Evolutionary conservation across 73 alveolate genomes (phyloP).

Genomic region (Uronychia setigera): DNA sequence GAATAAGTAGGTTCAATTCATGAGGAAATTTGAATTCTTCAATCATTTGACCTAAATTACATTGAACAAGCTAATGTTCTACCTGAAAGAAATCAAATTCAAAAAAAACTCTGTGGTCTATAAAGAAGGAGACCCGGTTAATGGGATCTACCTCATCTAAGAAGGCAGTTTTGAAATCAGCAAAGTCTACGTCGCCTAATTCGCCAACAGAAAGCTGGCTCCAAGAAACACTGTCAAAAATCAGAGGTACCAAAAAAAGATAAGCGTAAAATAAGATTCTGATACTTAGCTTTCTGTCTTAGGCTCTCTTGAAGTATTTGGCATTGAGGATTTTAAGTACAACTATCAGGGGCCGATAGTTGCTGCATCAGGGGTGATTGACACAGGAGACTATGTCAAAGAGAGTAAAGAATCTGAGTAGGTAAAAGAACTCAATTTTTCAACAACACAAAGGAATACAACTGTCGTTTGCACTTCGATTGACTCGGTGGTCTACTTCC

Average conservation of each 20-base stretch:
- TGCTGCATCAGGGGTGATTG: no score
- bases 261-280: background rate
- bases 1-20: background rate
- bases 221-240: background rate
- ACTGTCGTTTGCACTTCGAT: background rate
- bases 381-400: no score
- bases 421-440: background rate
- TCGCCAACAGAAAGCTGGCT: background rate
- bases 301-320: background rate
- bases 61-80: constrained; percentile 20
- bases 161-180: constrained; percentile 41
- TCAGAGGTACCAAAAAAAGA: background rate
- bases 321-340: background rate
- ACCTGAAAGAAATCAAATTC: constrained; percentile 19
- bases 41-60: constrained; percentile 20
- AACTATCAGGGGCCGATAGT: no score
- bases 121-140: constrained; percentile 15
- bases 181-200: background rate
- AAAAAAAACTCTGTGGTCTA: constrained; percentile 16
- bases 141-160: constrained; percentile 42
- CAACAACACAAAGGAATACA: background rate
- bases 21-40: constrained; percentile 13
- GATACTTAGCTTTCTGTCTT: background rate
- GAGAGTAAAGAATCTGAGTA: no score
- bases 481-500: constrained; percentile 2